Evolutionary conservation across 306 rosid genomes (phyloP), one percentile per base, ranked within the genome.

Genomic region (Parietaria judaica): DNA sequence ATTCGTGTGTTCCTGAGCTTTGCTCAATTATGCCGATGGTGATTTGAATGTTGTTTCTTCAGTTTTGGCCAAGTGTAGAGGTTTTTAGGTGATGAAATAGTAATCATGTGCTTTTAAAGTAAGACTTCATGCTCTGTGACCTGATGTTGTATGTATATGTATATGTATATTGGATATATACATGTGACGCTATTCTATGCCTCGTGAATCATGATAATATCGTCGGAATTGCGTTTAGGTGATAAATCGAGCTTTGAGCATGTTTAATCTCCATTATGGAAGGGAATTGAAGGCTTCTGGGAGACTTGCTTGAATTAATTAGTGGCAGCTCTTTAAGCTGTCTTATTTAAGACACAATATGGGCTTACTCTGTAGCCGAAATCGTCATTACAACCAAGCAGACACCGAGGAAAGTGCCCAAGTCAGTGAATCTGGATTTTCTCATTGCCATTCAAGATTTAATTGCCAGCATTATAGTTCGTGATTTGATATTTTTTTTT

Each of bases 361-460:
- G 99, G 99, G 99, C 49, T 81, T 74, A 72, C 89, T 94, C 68
- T 94, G 99, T 81, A 86, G 99, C 80, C 86, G 79, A 79, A 86
- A 66, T 68, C 88, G 80, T 46, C 87, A 79, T 17, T 79, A 72
- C 79, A 81, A 79, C 64, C 85, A 82, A 69, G 83, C 86, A 13
- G 88, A 86, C 16, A 57, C 71, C 35, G 95, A 94, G 81, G 99
- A 88, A 75, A 84, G 78, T 64, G 89, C 80, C 38, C 97, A 94
- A 83, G 99, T 92, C 69, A 56, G 14, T 71, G 51, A n/a, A 66
- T 63, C 58, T 67, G 53, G 67, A 16, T 7, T 8, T 39, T 11
- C n/a, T 36, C 49, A 6, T 17, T 49, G 56, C 5, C 37, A 11
- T 14, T 51, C 38, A 36, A 15, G 9, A 8, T 65, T 51, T 38